A percentile compares a stretch with the other conserved stretches of the same genome.
These are phyloP conservation scores for Malus domestica DNA, from an alignment of 306 rosid species.

Conservation along the genomic window ASM211411v1 NC_041789.1:26503501-26504000, in stretches of 20 bases:
- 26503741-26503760: too few relatives aligned
- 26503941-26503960: slow-evolving; percentile 3
- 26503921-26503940: neutral
- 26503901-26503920: slow-evolving; percentile 12
- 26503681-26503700: too few relatives aligned
- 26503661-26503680: too few relatives aligned
- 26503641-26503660: too few relatives aligned
- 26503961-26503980: slow-evolving; percentile 15
- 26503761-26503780: too few relatives aligned
- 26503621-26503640: too few relatives aligned
- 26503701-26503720: too few relatives aligned
- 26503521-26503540: neutral
- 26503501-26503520: neutral
- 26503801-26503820: too few relatives aligned
- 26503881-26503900: neutral
- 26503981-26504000: neutral
- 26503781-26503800: too few relatives aligned
- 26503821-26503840: neutral
- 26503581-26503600: neutral
- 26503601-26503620: too few relatives aligned
- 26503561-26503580: neutral
- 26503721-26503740: neutral
- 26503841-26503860: neutral
- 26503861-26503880: neutral
- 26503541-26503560: neutral